These are phyloP conservation scores for Kitagawia praeruptora DNA, from an alignment of 129 eudicot genomes.

Conservation along the genomic window DNA sequence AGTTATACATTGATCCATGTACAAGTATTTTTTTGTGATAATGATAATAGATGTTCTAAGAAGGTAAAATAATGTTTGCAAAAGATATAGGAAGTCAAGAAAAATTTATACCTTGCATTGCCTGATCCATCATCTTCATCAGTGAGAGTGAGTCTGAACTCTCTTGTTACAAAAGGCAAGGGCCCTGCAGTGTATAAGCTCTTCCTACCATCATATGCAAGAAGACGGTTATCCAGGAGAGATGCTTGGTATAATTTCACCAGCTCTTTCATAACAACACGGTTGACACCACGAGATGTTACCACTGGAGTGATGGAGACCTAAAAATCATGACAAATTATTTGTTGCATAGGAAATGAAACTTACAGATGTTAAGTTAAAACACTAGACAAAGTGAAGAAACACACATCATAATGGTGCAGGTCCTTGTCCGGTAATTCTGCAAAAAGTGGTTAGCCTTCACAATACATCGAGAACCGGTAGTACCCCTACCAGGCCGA, in stretches of 20 bases:
- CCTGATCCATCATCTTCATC: slow-evolving; percentile 91
- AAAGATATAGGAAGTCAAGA: not conserved
- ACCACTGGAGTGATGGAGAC: slow-evolving; percentile 89
- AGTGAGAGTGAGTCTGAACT: slow-evolving; percentile 62
- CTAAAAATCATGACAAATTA: slow-evolving; percentile 20
- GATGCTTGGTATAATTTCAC: slow-evolving; percentile 58
- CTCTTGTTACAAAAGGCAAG: slow-evolving; percentile 64
- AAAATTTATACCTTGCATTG: slow-evolving; percentile 36
- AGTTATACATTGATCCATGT: not conserved
- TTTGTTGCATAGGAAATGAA: not conserved
- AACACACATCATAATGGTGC: slow-evolving; percentile 84
- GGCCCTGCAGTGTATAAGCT: slow-evolving; percentile 90
- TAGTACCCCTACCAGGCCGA: slow-evolving; percentile 88
- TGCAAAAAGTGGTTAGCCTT: slow-evolving; percentile 95
- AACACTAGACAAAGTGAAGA: not conserved
- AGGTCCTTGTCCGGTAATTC: slow-evolving; percentile 87
- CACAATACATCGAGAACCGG: slow-evolving; percentile 64
- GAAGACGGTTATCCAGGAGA: slow-evolving; percentile 87
- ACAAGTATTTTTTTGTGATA: not conserved
- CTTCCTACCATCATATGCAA: slow-evolving; percentile 96
- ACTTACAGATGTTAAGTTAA: not conserved
- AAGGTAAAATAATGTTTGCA: too few relatives aligned
- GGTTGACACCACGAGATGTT: slow-evolving; percentile 81
- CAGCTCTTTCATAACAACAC: slow-evolving; percentile 75
- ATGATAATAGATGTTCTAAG: not conserved